These are phyloP conservation scores for Daldinia sp. DNA, from an alignment of 2,329 filamentous ascomycete species.

Conservation along the genomic window DNA sequence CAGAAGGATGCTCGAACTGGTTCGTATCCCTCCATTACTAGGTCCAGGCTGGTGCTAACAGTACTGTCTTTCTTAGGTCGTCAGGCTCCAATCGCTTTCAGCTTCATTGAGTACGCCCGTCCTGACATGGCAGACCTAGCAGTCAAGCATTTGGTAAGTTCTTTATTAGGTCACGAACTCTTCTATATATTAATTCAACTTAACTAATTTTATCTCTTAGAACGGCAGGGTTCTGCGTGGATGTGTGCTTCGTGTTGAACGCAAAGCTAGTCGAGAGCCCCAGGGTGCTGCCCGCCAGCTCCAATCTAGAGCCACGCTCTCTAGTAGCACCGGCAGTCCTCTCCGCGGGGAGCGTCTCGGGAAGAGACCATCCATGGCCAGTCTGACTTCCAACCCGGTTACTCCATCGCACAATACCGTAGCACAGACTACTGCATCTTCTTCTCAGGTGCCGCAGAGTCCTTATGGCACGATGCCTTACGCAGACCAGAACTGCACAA, in stretches of 20 bases:
- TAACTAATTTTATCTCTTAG: constrained; percentile 40
- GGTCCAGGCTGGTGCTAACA: constrained; percentile 10
- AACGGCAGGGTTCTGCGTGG: constrained; percentile 46
- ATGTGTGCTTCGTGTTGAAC: constrained; percentile 49
- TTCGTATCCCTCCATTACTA: constrained; percentile 19
- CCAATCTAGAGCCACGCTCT: neutral
- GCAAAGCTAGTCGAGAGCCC: constrained; percentile 44
- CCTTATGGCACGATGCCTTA: constrained; percentile 16
- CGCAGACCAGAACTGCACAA: constrained; percentile 10
- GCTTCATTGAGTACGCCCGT: constrained; percentile 52
- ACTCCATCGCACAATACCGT: constrained; percentile 12
- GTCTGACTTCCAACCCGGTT: constrained; percentile 9
- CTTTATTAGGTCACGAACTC: neutral
- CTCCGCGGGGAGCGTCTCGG: neutral
- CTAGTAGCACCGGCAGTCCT: neutral
- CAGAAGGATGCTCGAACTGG: constrained; percentile 38
- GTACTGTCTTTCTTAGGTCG: constrained; percentile 28
- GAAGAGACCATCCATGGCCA: neutral
- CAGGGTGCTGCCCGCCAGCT: constrained; percentile 9
- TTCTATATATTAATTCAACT: neutral
- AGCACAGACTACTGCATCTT: neutral
- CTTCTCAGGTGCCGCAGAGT: neutral
- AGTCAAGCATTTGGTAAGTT: constrained; percentile 50
- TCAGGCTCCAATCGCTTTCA: constrained; percentile 42
- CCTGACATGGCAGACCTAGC: constrained; percentile 51